phyloP scores from a whole-genome alignment of 148 eudicot species.

The Cornus suecica region DNA sequence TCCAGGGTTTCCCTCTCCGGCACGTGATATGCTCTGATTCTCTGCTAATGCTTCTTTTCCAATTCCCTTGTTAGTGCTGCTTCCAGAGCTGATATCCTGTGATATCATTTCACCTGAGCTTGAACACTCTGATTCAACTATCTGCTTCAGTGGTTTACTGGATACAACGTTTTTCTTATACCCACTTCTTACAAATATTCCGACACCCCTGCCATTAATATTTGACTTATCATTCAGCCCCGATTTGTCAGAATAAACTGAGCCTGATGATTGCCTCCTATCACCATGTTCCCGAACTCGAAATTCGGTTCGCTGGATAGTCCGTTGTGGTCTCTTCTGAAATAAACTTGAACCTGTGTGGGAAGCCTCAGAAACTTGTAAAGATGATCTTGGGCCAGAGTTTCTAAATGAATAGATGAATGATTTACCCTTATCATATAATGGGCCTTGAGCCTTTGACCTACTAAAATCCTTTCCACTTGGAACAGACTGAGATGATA shows the following conservation, averaged over 20 bases:
- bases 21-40: constrained; percentile 24
- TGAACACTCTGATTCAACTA: constrained; percentile 31
- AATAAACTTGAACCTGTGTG: constrained; percentile 47
- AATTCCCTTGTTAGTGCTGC: constrained; percentile 26
- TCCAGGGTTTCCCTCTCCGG: constrained; percentile 61
- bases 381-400: constrained; percentile 45
- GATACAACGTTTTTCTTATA: constrained; percentile 34
- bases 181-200: constrained; percentile 36
- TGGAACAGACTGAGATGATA: constrained; percentile 28
- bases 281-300: constrained; percentile 69
- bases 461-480: constrained; percentile 38
- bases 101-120: constrained; percentile 24
- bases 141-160: constrained; percentile 33
- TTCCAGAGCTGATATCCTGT: constrained; percentile 34
- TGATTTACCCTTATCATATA: constrained; percentile 51
- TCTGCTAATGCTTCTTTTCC: constrained; percentile 29
- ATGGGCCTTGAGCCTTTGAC: constrained; percentile 37
- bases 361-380: constrained; percentile 37
- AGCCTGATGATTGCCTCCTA: constrained; percentile 39
- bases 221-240: constrained; percentile 40
- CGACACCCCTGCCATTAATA: constrained; percentile 32
- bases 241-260: constrained; percentile 24
- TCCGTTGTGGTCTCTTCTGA: constrained; percentile 67
- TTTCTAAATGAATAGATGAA: constrained; percentile 52
- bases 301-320: constrained; percentile 71